phyloP scores from a whole-genome alignment of 495 filamentous ascomycete species.

The Ramalina intermedia region DNA sequence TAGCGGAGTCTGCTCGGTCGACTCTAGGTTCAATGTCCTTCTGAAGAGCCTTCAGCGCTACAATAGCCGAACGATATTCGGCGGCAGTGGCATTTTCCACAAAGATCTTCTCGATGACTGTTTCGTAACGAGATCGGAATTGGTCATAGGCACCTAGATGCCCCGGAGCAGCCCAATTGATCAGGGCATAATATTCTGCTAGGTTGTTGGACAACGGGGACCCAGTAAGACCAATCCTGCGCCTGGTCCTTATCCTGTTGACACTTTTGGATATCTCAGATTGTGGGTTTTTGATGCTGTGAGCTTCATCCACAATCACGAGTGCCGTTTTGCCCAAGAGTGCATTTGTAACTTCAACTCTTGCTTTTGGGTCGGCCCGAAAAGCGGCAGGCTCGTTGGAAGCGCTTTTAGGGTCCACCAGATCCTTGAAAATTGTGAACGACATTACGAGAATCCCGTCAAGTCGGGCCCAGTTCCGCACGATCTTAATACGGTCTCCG shows the following conservation, averaged over 20 bases:
- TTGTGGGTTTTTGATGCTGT: conserved; percentile 52
- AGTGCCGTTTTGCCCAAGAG: conserved; percentile 51
- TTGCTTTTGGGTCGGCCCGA: background rate
- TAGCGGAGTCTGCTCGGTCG: conserved; percentile 53
- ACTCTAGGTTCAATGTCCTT: conserved; percentile 64
- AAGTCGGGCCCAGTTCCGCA: conserved; percentile 43
- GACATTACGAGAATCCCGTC: conserved; percentile 67
- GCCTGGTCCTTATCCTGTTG: conserved; percentile 44
- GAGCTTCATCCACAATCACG: conserved; percentile 81
- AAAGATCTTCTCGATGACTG: conserved; percentile 60
- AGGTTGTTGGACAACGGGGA: conserved; percentile 77
- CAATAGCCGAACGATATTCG: conserved; percentile 43
- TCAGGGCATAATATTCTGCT: conserved; percentile 68
- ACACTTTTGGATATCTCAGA: conserved; percentile 38
- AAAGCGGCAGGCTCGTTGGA: too few species aligned
- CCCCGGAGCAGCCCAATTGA: conserved; percentile 73
- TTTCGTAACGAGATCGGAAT: conserved; percentile 53
- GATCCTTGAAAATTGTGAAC: conserved; percentile 48
- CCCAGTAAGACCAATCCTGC: conserved; percentile 75
- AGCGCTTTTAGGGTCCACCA: conserved; percentile 25
- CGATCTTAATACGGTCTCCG: conserved; percentile 24
- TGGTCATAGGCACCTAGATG: conserved; percentile 53
- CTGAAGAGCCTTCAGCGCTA: conserved; percentile 56
- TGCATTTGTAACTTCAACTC: conserved; percentile 23
- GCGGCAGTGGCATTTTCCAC: conserved; percentile 41